Evolutionary conservation across 768 basidiomycete species (phyloP).

Genomic region (Kwoniella sp.): DNA sequence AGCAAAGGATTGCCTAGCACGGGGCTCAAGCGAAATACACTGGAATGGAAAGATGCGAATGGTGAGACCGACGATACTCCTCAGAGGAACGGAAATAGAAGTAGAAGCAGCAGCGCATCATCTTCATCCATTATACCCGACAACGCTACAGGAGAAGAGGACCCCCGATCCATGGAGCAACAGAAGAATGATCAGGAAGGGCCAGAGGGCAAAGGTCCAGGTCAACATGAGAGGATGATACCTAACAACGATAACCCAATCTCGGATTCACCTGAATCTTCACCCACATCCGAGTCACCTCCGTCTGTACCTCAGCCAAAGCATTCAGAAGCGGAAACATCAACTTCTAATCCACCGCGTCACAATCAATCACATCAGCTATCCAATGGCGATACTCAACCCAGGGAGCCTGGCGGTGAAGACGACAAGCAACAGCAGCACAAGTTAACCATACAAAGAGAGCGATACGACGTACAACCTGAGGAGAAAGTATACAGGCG

Average conservation of each 20-base stretch:
- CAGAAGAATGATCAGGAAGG: conserved; percentile 22
- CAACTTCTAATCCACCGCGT: neutral
- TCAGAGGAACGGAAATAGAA: conserved; percentile 12
- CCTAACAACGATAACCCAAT: conserved; percentile 16
- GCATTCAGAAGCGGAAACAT: neutral
- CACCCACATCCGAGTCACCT: conserved; percentile 16
- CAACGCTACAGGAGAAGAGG: conserved; percentile 27
- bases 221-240: conserved; percentile 34
- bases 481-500: conserved; percentile 20
- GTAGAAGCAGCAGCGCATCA: conserved; percentile 7
- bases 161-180: conserved; percentile 13
- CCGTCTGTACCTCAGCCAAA: neutral
- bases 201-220: conserved; percentile 28
- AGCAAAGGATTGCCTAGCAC: conserved; percentile 41
- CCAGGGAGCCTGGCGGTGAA: neutral
- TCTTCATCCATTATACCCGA: conserved; percentile 37
- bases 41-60: conserved; percentile 41
- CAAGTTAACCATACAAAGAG: conserved; percentile 18
- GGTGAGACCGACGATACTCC: conserved; percentile 6
- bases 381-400: neutral
- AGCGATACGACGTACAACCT: conserved; percentile 22
- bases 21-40: conserved; percentile 42
- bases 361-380: no score
- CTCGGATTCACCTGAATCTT: conserved; percentile 25
- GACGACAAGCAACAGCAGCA: neutral